phyloP scores from a whole-genome alignment of 176 grass and related monocot species.

The Tuctoria greenei region DNA sequence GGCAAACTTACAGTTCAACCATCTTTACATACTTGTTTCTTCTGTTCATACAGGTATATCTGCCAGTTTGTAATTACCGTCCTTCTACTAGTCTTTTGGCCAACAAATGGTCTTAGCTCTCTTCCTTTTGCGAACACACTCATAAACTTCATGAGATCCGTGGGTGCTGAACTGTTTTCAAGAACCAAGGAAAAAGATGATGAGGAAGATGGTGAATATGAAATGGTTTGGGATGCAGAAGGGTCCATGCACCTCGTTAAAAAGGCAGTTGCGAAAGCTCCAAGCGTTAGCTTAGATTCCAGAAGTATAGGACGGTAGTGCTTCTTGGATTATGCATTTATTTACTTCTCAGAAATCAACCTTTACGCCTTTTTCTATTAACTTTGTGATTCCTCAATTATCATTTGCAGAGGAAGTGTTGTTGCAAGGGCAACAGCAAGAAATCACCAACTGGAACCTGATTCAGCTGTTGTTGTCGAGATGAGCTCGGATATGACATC shows the following conservation, averaged over 20 bases:
- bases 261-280: slow-evolving; percentile 40
- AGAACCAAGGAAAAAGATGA: slow-evolving; percentile 90
- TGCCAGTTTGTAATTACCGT: slow-evolving; percentile 69
- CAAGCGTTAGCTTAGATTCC: slow-evolving; percentile 39
- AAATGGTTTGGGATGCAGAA: slow-evolving; percentile 95
- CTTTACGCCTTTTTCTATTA: not conserved
- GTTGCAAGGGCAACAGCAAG: slow-evolving; percentile 73
- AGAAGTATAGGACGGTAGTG: slow-evolving; percentile 54
- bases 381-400: slow-evolving; percentile 10
- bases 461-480: slow-evolving; percentile 60
- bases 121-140: slow-evolving; percentile 46
- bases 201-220: slow-evolving; percentile 76
- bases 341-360: not conserved
- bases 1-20: slow-evolving; percentile 7
- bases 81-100: slow-evolving; percentile 69
- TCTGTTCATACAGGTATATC: slow-evolving; percentile 72
- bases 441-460: slow-evolving; percentile 55
- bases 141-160: slow-evolving; percentile 47
- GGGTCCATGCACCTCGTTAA: slow-evolving; percentile 89
- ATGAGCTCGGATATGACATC: slow-evolving; percentile 49
- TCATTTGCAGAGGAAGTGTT: slow-evolving; percentile 56
- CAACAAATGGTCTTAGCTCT: slow-evolving; percentile 80
- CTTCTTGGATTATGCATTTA: slow-evolving; percentile 11
- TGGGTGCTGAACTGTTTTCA: slow-evolving; percentile 56
- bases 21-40: slow-evolving; percentile 20